Base-by-base conservation (phyloP, 495 filamentous ascomycete genomes). In the Aspergillus cristatus region DNA sequence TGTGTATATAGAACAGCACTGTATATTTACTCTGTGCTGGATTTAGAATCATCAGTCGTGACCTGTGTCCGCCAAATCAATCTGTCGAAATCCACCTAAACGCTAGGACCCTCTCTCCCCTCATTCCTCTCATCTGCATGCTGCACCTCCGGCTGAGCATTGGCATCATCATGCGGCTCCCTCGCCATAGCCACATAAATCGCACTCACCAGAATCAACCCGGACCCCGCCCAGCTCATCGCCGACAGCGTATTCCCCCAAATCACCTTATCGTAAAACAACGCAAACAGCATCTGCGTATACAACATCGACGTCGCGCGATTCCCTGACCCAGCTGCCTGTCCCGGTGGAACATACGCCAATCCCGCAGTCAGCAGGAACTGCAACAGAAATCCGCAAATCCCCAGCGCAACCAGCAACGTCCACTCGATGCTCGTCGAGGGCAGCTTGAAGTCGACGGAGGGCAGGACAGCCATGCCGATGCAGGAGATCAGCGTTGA, bases 261-360 rank as follows among this genome's bases (percentile, higher is more conserved):
- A 10, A 96, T 62, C 34, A 82, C 62, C 40, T 78, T 76, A 53
- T 97, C 90, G 51, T 86, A 88, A 11, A 73, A 74, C 12, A 94
- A 64, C 8, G 90, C 89, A 55, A 94, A 95, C 25, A 97, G 54
- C 84, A 97, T 90, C 55, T 93, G 83, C 31, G 79, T 86, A 53
- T 94, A 97, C 3, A 86, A 67, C 86, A 95, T 94, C 14, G 82
- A 86, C 4, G 83, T 93, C 2, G 88, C 88, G 15, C 84, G 71
- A 14, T 79, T 78, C 6, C 77, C 76, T 38, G 50, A 49, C 32
- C 43, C 42, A 3, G 46, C 30, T 24, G 32, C 18, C 61, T 63
- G 24, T 3, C 14, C 32, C 20, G 63, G 61, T 2, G 63, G 84
- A 14, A 78, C 74, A 51, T 79, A 74, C 32, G 80, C 71, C 45